Evolutionary conservation across 495 filamentous ascomycete species (phyloP), one percentile per base, ranked within the genome.

Genomic region (Copromyces sp.): DNA sequence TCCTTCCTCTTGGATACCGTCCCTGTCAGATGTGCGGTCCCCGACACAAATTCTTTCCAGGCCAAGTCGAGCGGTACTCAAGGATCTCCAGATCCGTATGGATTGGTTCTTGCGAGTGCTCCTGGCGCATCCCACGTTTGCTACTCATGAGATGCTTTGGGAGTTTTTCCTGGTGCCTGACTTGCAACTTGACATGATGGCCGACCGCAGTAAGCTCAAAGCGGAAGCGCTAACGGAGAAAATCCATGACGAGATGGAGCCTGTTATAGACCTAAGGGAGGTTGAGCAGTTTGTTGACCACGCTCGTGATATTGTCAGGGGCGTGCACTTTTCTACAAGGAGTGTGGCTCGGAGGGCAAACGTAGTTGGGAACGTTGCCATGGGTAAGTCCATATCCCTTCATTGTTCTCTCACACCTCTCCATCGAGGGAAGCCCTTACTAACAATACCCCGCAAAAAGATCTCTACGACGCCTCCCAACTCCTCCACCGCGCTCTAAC

Each of bases 141-240:
- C 93, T 1, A 98, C 93, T 0, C 96, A 98, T 78, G 96, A 99
- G 83, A 92, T 98, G 87, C 85, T 99, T 8, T 99, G 96, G 96
- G 96, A 99, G 76, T 99, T 99, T 82, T 97, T 99, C 81, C 87
- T 99, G 3, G 95, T 98, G 17, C 96, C 96, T 2, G 96, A 99
- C 72, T 87, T 98, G 24, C 94, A 97, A 76, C 87, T 92, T 4
- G 89, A 94, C 17, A 91, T 92, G 88, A 94, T 98, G 88, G 92
- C 91, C 32, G 92, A 97, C 78, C 88, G 96, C 38, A 95, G 92
- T 74, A 90, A 88, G 45, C 88, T 91, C 70, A 99, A 99, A 81
- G 94, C 94, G 4, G 90, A 93, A 76, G 88, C 89, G 0, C 88
- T 94, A 69, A 83, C 85, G 17, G 96, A 99, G 78, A 93, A 90